These are phyloP conservation scores for Bryoglossum gracile DNA, from an alignment of 495 filamentous ascomycete genomes.

Conservation along the genomic window DNA sequence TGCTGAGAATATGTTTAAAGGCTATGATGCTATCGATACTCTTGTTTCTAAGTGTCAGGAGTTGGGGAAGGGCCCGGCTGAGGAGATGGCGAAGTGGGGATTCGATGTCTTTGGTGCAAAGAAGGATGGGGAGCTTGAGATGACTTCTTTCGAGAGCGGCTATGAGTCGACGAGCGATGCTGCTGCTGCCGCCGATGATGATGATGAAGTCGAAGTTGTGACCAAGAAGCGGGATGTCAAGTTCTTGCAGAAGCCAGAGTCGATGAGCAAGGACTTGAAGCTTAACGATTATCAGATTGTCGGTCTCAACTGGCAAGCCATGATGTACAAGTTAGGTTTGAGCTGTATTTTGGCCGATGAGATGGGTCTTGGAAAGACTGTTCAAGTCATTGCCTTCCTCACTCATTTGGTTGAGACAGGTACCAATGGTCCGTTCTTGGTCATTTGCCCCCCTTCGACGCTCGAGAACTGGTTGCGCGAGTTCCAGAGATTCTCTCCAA, in stretches of 20 bases:
- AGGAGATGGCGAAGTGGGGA: constrained; percentile 70
- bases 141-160: constrained; percentile 50
- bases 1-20: constrained; percentile 63
- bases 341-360: constrained; percentile 93
- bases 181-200: constrained; percentile 42
- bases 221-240: constrained; percentile 30
- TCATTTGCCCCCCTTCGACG: constrained; percentile 88
- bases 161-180: constrained; percentile 39
- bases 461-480: constrained; percentile 93
- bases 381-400: constrained; percentile 89
- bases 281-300: constrained; percentile 93
- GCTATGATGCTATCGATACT: constrained; percentile 67
- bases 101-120: constrained; percentile 61
- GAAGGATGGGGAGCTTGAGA: constrained; percentile 57
- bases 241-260: constrained; percentile 62
- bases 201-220: constrained; percentile 29
- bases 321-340: constrained; percentile 69
- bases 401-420: constrained; percentile 66
- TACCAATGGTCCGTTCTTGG: constrained; percentile 68
- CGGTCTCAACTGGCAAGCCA: constrained; percentile 85
- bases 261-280: constrained; percentile 60
- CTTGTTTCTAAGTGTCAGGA: constrained; percentile 65
- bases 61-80: constrained; percentile 58
- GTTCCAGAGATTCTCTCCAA: constrained; percentile 79
- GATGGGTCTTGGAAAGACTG: constrained; percentile 97